These are phyloP conservation scores for Hyphopichia homilentoma DNA, from an alignment of 805 yeast species.

Conservation along the genomic window DNA sequence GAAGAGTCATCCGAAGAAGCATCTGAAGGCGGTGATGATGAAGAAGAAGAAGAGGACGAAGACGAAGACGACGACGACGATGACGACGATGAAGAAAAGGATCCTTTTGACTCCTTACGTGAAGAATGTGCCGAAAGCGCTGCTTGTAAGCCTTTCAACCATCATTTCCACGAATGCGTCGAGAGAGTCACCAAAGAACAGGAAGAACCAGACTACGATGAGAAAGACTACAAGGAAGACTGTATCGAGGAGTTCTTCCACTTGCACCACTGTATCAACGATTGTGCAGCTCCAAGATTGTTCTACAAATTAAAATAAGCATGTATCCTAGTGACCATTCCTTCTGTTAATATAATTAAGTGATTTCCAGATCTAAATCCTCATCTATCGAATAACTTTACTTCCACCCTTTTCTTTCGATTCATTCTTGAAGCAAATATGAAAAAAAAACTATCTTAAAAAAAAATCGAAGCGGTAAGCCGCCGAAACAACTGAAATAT, in stretches of 20 bases:
- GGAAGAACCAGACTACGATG: slow-evolving; percentile 82
- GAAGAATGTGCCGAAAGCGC: slow-evolving; percentile 65
- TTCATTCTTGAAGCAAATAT: too few relatives aligned
- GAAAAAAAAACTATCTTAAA: too few relatives aligned
- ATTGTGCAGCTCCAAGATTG: slow-evolving; percentile 86
- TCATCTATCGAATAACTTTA: too few relatives aligned
- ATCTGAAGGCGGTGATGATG: slow-evolving; percentile 32
- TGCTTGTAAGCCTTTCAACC: slow-evolving; percentile 69
- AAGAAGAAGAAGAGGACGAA: slow-evolving; percentile 48
- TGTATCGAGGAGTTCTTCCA: slow-evolving; percentile 98
- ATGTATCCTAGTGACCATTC: neutral
- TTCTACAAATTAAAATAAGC: slow-evolving; percentile 80
- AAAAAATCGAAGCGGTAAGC: too few relatives aligned
- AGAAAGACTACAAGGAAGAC: slow-evolving; percentile 85
- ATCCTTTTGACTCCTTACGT: slow-evolving; percentile 34
- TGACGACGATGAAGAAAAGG: slow-evolving; percentile 63
- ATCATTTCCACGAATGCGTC: slow-evolving; percentile 91
- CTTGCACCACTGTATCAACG: slow-evolving; percentile 88
- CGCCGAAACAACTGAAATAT: too few relatives aligned
- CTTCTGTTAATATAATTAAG: neutral
- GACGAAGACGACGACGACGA: slow-evolving; percentile 65
- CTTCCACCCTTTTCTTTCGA: too few relatives aligned
- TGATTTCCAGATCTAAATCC: too few relatives aligned
- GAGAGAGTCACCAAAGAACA: slow-evolving; percentile 89
- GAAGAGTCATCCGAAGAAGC: slow-evolving; percentile 17